These are phyloP conservation scores for Cucumis melo DNA, from an alignment of 306 rosid genomes.

Conservation along the genomic window DNA sequence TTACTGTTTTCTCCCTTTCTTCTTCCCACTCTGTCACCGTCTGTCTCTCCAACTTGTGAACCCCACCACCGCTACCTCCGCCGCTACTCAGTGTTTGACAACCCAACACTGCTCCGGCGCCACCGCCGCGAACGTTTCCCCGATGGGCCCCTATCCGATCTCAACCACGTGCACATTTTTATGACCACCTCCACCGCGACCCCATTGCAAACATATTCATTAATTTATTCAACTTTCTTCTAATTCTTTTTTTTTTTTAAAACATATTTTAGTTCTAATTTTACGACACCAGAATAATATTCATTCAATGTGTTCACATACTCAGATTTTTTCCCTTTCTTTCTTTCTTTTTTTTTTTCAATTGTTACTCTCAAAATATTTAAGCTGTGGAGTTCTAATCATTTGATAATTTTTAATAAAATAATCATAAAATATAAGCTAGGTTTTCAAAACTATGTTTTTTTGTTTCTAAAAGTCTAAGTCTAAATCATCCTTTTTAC, in stretches of 20 bases:
- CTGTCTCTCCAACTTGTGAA: neutral
- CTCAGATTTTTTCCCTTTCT: no score
- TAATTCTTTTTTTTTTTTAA: no score
- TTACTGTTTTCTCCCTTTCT: neutral
- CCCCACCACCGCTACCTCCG: neutral
- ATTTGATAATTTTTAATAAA: no score
- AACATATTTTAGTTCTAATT: no score
- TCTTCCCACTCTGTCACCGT: neutral
- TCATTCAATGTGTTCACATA: neutral
- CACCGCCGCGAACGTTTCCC: neutral
- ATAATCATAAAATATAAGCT: no score
- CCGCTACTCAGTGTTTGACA: neutral
- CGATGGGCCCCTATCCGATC: neutral
- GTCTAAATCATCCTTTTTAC: no score
- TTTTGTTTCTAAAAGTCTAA: no score
- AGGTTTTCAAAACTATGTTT: no score
- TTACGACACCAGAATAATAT: no score
- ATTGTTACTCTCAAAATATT: no score
- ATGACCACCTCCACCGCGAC: neutral
- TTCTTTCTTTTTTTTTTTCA: no score
- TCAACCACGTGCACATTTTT: neutral
- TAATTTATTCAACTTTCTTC: neutral
- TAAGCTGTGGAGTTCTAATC: no score
- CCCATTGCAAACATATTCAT: neutral
- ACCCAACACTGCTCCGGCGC: neutral